Base-by-base conservation (phyloP, 2,329 filamentous ascomycete genomes). In the Ophiostoma himal-ulmi region DNA sequence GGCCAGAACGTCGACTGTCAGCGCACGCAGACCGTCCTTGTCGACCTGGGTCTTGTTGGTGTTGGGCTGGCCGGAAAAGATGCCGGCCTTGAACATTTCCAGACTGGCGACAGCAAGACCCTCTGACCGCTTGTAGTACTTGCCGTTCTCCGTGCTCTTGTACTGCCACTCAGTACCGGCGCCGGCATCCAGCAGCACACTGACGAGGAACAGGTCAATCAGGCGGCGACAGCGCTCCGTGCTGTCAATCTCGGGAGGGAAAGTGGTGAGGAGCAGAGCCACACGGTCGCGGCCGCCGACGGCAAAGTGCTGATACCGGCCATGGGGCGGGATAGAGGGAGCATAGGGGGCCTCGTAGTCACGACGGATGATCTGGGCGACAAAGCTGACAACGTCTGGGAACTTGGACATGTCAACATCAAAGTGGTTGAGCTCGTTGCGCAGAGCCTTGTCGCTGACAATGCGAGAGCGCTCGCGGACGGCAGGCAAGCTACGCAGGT, bases 61-160 rank as follows among this genome's bases (percentile, higher is more conserved):
- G 71, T 82, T 85, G 2, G 87, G 83, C 77, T 94, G 88, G 79
- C 93, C 91, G 74, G 93, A 97, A 81, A 98, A 98, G 44, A 92
- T 77, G 44, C 95, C 95, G 17, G 87, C 84, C 81, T 97, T 97
- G 85, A 97, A 97, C 94, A 97, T 97, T 75, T 97, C 94, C 76
- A 89, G 77, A 74, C 85, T 88, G 7, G 88, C 88, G 74, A 90
- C 89, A 10, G 94, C 94, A 70, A 97, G 84, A 10, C 94, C 94
- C 79, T 97, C 95, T 72, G 93, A 97, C 68, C 95, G 88, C 69
- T 88, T 85, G 80, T 94, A 98, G 57, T 91, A 80, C 73, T 89
- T 90, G 70, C 92, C 93, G 74, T 93, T 96, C 77, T 96, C 93
- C 73, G 89, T 89, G 77, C 93, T 96, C 82, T 92, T 95, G 82